Evolutionary conservation across 768 basidiomycete genomes (phyloP).

Genomic region (Trametes villosa): DNA sequence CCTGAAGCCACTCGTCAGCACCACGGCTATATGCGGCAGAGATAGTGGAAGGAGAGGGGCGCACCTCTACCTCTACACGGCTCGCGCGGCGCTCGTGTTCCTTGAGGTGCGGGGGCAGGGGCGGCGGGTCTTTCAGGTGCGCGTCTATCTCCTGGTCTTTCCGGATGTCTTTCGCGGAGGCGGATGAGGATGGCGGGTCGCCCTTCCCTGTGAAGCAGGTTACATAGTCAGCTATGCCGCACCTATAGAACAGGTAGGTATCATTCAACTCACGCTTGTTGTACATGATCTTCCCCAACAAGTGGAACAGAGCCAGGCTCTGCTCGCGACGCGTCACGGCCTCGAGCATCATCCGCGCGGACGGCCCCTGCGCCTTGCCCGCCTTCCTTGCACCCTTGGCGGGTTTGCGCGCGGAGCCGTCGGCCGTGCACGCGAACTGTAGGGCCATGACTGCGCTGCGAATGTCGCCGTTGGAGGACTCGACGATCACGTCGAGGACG

Average conservation of each 20-base stretch:
- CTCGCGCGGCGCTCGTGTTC: conserved; percentile 69
- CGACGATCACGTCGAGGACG: conserved; percentile 74
- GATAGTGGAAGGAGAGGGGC: background rate
- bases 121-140: conserved; percentile 54
- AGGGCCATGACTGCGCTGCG: conserved; percentile 92
- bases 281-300: conserved; percentile 92
- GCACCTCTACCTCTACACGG: conserved; percentile 77
- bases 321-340: conserved; percentile 84
- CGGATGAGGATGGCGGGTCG: conserved; percentile 61
- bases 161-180: conserved; percentile 64
- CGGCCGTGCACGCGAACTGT: conserved; percentile 75
- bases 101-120: conserved; percentile 61
- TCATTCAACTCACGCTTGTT: conserved; percentile 76
- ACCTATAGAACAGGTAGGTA: no score
- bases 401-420: conserved; percentile 24
- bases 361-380: conserved; percentile 30
- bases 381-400: conserved; percentile 34
- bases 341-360: conserved; percentile 55
- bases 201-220: conserved; percentile 61
- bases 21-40: no score
- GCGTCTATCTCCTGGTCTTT: conserved; percentile 62
- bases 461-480: conserved; percentile 88
- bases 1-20: conserved; percentile 41
- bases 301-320: conserved; percentile 85
- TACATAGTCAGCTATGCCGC: conserved; percentile 3